These are phyloP conservation scores for Chaetomiaceae sp. DNA, from an alignment of 2,329 filamentous ascomycete species.

Conservation along the genomic window DNA sequence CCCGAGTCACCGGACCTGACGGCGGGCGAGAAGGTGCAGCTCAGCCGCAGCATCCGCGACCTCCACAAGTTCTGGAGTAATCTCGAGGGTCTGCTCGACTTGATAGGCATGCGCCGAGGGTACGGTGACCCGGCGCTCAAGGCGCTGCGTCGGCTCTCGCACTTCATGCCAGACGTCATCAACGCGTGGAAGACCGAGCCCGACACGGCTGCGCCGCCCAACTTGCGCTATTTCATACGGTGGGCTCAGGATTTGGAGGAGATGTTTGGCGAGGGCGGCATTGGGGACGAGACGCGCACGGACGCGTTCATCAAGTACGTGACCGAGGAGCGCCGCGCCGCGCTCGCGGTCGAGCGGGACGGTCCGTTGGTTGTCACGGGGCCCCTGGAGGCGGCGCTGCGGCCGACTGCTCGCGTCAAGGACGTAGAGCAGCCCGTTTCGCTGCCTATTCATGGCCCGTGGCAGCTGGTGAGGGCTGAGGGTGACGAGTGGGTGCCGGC, in stretches of 20 bases:
- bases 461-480: not conserved
- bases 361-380: not conserved
- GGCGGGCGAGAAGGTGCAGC: not conserved
- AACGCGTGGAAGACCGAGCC: not conserved
- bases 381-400: not conserved
- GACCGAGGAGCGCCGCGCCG: not conserved
- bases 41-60: not conserved
- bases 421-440: not conserved
- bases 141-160: not conserved
- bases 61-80: not conserved
- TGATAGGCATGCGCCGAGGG: not conserved
- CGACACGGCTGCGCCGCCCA: not conserved
- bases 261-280: not conserved
- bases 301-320: not conserved
- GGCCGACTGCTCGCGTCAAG: not conserved
- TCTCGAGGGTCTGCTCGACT: not conserved
- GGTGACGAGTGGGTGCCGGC: not conserved
- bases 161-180: not conserved
- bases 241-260: not conserved
- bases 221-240: not conserved
- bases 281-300: not conserved
- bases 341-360: not conserved
- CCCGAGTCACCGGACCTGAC: not conserved
- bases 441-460: slow-evolving; percentile 1
- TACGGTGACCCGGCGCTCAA: not conserved